Evolutionary conservation across 345 rosid species (phyloP).

Genomic region (Moricandia arvensis): DNA sequence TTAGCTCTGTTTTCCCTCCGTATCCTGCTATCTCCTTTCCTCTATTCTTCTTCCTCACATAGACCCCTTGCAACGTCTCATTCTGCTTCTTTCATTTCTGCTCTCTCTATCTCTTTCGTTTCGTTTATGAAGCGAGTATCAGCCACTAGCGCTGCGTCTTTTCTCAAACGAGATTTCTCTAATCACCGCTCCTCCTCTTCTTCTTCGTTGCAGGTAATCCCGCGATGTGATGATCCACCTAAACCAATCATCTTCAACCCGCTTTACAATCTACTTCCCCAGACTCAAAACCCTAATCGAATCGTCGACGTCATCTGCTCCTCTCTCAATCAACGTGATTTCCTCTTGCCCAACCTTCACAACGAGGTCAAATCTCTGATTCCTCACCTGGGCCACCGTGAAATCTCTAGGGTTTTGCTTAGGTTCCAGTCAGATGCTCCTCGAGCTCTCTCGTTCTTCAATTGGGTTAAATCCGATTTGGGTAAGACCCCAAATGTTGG

Average conservation of each 20-base stretch:
- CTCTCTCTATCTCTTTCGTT: neutral
- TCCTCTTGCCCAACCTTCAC: constrained; percentile 29
- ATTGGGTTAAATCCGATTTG: constrained; percentile 58
- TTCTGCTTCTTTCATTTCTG: neutral
- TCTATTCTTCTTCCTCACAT: neutral
- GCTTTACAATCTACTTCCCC: constrained; percentile 56
- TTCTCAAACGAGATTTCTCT: constrained; percentile 2
- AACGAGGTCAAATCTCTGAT: constrained; percentile 37
- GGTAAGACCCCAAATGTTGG: constrained; percentile 39
- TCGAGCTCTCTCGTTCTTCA: constrained; percentile 57
- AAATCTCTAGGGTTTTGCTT: constrained; percentile 63
- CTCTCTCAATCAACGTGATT: constrained; percentile 43
- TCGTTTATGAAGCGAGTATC: constrained; percentile 32
- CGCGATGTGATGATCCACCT: neutral
- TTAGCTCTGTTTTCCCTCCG: too few relatives aligned
- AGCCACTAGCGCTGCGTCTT: neutral
- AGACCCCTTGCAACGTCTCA: too few relatives aligned
- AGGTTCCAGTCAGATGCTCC: constrained; percentile 64
- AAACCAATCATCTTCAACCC: constrained; percentile 45
- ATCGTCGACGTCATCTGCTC: constrained; percentile 56
- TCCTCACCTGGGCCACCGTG: constrained; percentile 51
- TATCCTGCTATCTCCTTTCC: too few relatives aligned
- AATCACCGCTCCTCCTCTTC: constrained; percentile 24
- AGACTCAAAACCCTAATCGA: constrained; percentile 59
- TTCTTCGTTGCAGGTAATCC: constrained; percentile 41